Conservation (phyloP, 2,329 filamentous ascomycete species). For the Fusarium abutilonis region DNA sequence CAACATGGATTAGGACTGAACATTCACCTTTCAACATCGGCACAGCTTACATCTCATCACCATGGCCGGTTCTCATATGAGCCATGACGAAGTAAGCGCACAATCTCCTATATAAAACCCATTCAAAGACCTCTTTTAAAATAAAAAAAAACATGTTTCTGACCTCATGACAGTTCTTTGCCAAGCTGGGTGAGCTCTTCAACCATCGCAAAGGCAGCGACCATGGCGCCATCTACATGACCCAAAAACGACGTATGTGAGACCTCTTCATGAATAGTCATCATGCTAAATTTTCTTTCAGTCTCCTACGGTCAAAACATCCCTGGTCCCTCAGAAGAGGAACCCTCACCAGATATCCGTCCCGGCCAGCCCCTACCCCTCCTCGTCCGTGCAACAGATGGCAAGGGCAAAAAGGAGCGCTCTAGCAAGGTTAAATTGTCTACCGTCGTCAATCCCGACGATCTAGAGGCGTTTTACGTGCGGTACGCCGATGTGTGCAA, state of each 20-base stretch:
- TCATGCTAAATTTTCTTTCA: slow-evolving; percentile 40
- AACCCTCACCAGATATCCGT: slow-evolving; percentile 68
- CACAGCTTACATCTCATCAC: slow-evolving; percentile 12
- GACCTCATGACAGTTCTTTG: slow-evolving; percentile 71
- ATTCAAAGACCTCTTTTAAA: slow-evolving; percentile 9
- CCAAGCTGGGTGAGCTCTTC: slow-evolving; percentile 73
- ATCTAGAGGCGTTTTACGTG: slow-evolving; percentile 82
- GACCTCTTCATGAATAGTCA: too few species aligned
- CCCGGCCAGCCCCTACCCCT: slow-evolving; percentile 72
- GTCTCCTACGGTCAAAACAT: slow-evolving; percentile 58
- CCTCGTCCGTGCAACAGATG: slow-evolving; percentile 85
- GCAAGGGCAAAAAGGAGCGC: slow-evolving; percentile 69
- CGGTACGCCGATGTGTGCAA: slow-evolving; percentile 93
- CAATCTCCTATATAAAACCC: not conserved
- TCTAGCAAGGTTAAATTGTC: slow-evolving; percentile 76
- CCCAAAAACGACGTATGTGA: slow-evolving; percentile 76
- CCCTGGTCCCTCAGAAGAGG: slow-evolving; percentile 55
- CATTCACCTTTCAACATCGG: slow-evolving; percentile 19
- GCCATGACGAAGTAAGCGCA: slow-evolving; percentile 43
- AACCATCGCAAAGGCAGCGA: slow-evolving; percentile 71
- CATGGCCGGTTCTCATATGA: slow-evolving; percentile 41
- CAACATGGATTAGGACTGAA: slow-evolving; percentile 16
- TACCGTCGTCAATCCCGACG: slow-evolving; percentile 80
- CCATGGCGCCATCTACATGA: slow-evolving; percentile 78
- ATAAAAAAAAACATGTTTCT: slow-evolving; percentile 6